Evolutionary conservation across 2,329 filamentous ascomycete species (phyloP), one percentile per base, ranked within the genome.

Genomic region (Nemania serpens): DNA sequence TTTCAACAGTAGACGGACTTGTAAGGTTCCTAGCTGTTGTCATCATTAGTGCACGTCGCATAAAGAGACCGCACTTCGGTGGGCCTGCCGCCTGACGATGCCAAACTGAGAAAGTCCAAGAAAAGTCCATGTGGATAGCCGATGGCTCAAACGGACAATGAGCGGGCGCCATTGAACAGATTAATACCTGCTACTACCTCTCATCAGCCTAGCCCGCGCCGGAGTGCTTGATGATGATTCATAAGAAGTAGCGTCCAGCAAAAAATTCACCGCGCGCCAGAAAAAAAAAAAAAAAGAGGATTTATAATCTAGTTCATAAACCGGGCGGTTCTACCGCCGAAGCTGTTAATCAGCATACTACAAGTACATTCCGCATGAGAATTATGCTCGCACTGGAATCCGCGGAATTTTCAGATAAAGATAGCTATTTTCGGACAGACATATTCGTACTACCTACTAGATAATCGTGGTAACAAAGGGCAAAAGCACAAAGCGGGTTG

Each of bases 131-230:
- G 25, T 29, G 25, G 25, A 29, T 29, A 29, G 18, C 11, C 22
- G 17, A 46, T 50, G 37, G 61, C 48, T 57, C 57, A 63, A 47
- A n/a, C n/a, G 4, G 33, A 53, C 56, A 45, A 58, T 48, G 59
- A 37, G 43, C 58, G 41, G 17, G n/a, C 15, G 15, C 33, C 50
- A 13, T 13, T 6, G 5, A 2, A 2, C 10, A n/a, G 15, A 29
- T 41, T n/a, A 41, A n/a, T 41, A 20, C 37, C 37, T 17, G 4
- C 3, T 29, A 29, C 25, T 42, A 20, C 18, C 39, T 20, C 17
- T 42, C 39, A 42, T 42, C 39, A n/a, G 39, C 39, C 39, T 29
- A 42, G n/a, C 6, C 11, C 6, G n/a, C 18, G 39, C 15, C 1
- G 37, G 2, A n/a, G 37, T 18, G 39, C 11, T 29, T 15, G 20